Conservation (phyloP, 2,329 filamentous ascomycete genomes). For the Alternaria metachromatica region DNA sequence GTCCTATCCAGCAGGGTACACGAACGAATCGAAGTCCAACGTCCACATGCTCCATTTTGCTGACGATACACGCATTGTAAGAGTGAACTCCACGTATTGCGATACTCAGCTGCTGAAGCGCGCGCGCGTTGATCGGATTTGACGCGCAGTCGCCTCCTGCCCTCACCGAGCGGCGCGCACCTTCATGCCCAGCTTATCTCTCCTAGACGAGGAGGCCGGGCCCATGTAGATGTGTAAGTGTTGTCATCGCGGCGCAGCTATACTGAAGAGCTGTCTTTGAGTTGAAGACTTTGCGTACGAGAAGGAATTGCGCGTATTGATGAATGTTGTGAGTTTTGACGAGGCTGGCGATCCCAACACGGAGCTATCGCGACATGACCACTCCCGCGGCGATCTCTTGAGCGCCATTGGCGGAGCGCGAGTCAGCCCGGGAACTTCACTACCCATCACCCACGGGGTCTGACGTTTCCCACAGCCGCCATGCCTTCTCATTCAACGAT, state of each 20-base stretch:
- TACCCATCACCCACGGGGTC: neutral
- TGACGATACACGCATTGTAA: neutral
- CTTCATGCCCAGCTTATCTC: accelerated
- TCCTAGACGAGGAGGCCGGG: accelerated
- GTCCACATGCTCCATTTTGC: neutral
- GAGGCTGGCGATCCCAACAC: neutral
- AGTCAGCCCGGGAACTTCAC: neutral
- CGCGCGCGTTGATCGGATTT: neutral
- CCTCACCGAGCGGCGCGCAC: neutral
- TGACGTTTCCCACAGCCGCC: neutral
- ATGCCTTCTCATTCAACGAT: neutral
- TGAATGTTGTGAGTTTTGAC: neutral
- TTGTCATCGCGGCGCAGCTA: neutral
- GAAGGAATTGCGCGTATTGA: neutral
- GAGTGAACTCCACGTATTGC: neutral
- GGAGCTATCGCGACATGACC: neutral
- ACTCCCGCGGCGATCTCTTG: neutral
- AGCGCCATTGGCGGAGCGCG: neutral
- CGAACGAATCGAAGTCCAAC: neutral
- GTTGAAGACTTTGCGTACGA: neutral
- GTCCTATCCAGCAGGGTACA: neutral
- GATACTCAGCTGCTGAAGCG: neutral
- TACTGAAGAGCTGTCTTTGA: neutral
- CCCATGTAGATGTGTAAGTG: too few species aligned
- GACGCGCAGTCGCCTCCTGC: neutral